phyloP scores from a whole-genome alignment of 2,329 filamentous ascomycete species.

The Aspergillus pseudoviridinutans region DNA sequence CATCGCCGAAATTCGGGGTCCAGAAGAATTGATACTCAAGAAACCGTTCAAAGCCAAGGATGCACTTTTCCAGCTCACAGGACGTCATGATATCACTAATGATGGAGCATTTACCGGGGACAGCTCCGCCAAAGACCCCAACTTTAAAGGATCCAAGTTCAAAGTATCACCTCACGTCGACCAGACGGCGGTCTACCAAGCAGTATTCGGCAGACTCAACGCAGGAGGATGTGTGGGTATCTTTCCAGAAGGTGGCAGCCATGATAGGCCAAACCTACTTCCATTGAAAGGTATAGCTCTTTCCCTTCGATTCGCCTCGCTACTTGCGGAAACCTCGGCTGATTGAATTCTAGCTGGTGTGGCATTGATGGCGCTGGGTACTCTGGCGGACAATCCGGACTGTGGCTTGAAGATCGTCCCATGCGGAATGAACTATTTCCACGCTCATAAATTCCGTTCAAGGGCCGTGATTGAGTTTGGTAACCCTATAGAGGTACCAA shows the following conservation, averaged over 20 bases:
- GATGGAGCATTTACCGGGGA: slow-evolving; percentile 59
- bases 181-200: slow-evolving; percentile 88
- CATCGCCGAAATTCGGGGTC: slow-evolving; percentile 73
- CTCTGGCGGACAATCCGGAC: slow-evolving; percentile 77
- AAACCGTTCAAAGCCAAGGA: slow-evolving; percentile 77
- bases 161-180: slow-evolving; percentile 91
- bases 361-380: slow-evolving; percentile 94
- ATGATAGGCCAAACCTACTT: slow-evolving; percentile 86
- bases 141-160: slow-evolving; percentile 74
- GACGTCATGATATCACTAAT: slow-evolving; percentile 66
- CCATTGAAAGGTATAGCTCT: slow-evolving; percentile 66
- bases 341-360: slow-evolving; percentile 64
- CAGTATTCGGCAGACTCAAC: slow-evolving; percentile 79
- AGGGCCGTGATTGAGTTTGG: slow-evolving; percentile 95
- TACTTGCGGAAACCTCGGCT: slow-evolving; percentile 2
- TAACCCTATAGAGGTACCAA: slow-evolving; percentile 77
- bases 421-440: slow-evolving; percentile 99
- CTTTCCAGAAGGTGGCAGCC: slow-evolving; percentile 94
- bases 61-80: slow-evolving; percentile 76
- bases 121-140: slow-evolving; percentile 51
- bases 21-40: slow-evolving; percentile 80
- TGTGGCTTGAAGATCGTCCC: slow-evolving; percentile 93
- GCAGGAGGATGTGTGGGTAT: slow-evolving; percentile 89
- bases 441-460: slow-evolving; percentile 96
- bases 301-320: slow-evolving; percentile 1